Evolutionary conservation across 306 rosid genomes (phyloP), one percentile per base, ranked within the genome.

Genomic region (Cucurbita maxima): DNA sequence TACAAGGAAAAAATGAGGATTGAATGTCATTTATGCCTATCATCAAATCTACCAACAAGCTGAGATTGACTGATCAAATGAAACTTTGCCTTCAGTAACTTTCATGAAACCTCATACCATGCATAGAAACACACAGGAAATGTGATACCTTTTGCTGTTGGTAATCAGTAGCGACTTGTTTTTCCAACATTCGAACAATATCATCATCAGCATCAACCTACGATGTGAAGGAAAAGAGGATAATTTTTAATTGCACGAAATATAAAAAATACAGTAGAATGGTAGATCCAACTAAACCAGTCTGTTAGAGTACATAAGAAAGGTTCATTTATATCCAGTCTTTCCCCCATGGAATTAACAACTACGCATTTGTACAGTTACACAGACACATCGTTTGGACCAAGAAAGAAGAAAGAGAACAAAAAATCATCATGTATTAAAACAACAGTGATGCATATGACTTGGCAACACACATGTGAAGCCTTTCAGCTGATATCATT

Each of bases 81-180:
- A 45, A 10, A 16, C 40, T 60, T 34, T 36, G n/a, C 62, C 61
- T 37, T n/a, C 34, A 54, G 15, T 71, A 36, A 72, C 55, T 55
- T 72, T n/a, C 22, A 36, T 30, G 34, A 71, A 37, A n/a, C 45
- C 53, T 56, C 64, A 73, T 19, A 37, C 18, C 18, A 47, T 22
- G 73, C 74, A 14, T 57, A 48, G 50, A 4, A 50, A 34, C 44
- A 48, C 16, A 50, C 20, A 52, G 14, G 74, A 74, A 75, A 61
- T 58, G 38, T 11, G 58, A 61, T 77, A 94, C 99, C 99, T 91
- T 89, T 77, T 83, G 87, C 88, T 87, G 84, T 78, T 91, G 97
- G 78, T 94, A 92, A 77, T 91, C 92, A 70, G 82, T 67, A 71
- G 86, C 72, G 58, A 83, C 79, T 72, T 87, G 91, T 56, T 87